A percentile compares a stretch with the other conserved stretches of the same genome.
phyloP scores from a whole-genome alignment of 768 basidiomycete species.

The Kwoniella dejecticola region DNA sequence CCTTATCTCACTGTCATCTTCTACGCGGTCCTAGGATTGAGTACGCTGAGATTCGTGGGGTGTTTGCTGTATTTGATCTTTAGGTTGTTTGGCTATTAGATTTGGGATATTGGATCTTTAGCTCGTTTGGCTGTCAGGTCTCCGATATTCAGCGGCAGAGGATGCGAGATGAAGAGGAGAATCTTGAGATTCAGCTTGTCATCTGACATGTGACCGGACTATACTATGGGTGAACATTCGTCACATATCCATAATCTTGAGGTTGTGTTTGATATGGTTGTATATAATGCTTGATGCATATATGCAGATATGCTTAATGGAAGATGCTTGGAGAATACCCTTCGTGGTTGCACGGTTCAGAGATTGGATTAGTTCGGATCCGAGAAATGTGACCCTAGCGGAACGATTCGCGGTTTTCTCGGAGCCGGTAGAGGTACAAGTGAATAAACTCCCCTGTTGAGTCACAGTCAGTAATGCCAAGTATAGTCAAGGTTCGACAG shows the following conservation, averaged over 20 bases:
- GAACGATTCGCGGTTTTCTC: no score
- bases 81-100: slow-evolving; percentile 51
- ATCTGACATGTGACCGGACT: background rate
- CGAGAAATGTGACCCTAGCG: no score
- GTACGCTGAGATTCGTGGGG: slow-evolving; percentile 76
- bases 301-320: background rate
- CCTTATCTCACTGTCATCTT: slow-evolving; percentile 84
- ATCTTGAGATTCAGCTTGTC: background rate
- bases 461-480: no score
- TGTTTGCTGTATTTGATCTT: slow-evolving; percentile 77
- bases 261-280: background rate
- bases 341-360: no score
- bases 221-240: no score
- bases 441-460: no score
- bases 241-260: no score
- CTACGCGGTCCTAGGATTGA: slow-evolving; percentile 71
- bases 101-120: slow-evolving; percentile 59
- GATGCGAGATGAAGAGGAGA: background rate
- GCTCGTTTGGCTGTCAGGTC: slow-evolving; percentile 37
- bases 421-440: no score
- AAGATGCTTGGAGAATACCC: no score
- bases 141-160: no score
- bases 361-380: no score
- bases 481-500: no score
- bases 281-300: slow-evolving; percentile 9